Evolutionary conservation across 345 rosid genomes (phyloP).

Genomic region (Punica granatum): DNA sequence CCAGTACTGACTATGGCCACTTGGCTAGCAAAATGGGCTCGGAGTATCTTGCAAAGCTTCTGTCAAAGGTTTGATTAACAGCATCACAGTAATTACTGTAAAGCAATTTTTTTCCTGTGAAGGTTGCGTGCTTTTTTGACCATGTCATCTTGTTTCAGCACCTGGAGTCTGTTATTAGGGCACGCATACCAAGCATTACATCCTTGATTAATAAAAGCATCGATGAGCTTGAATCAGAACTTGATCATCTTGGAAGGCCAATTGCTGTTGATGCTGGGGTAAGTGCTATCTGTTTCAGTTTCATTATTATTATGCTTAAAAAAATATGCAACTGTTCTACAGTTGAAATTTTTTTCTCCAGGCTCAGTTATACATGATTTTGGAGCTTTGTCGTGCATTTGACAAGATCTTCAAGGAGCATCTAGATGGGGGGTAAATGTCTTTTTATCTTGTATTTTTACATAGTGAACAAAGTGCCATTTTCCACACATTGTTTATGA

Average conservation of each 20-base stretch:
- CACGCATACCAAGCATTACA: conserved; percentile 80
- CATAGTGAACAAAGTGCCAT: background rate
- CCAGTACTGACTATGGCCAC: conserved; percentile 92
- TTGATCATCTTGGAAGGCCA: conserved; percentile 86
- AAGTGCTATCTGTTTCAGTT: conserved; percentile 15
- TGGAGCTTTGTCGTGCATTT: conserved; percentile 83
- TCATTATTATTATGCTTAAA: conserved; percentile 4
- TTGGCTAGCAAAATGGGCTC: conserved; percentile 93
- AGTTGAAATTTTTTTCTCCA: conserved; percentile 7
- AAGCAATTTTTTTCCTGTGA: background rate
- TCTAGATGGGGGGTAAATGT: conserved; percentile 81
- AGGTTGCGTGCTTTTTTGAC: conserved; percentile 12
- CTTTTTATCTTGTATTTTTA: background rate
- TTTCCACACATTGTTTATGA: background rate
- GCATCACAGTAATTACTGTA: background rate
- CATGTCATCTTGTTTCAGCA: conserved; percentile 46
- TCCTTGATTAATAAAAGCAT: conserved; percentile 83
- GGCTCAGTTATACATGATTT: conserved; percentile 77
- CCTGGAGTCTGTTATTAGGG: conserved; percentile 77
- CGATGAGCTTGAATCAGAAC: conserved; percentile 84
- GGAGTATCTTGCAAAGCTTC: conserved; percentile 89
- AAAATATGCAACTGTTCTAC: conserved; percentile 9
- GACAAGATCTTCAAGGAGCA: conserved; percentile 92
- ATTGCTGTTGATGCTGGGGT: conserved; percentile 94
- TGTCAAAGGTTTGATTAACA: conserved; percentile 57